Conservation (phyloP, 192 early-diverging fungal genomes). For the Backusella australiensis region DNA sequence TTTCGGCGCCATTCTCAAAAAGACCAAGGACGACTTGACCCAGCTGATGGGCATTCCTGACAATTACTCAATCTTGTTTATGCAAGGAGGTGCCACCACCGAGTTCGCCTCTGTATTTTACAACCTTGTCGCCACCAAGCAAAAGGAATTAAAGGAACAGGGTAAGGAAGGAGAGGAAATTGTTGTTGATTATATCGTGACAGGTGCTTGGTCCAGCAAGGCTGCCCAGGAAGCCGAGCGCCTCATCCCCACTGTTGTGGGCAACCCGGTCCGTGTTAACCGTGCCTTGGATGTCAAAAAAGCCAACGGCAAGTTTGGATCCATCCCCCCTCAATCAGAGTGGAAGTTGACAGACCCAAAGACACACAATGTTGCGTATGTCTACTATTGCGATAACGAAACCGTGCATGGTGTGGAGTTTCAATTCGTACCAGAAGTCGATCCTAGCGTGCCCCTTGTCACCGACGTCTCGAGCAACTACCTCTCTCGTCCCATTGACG, state of each 20-base stretch:
- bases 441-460: slow-evolving; percentile 72
- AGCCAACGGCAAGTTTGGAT: slow-evolving; percentile 45
- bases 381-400: slow-evolving; percentile 98
- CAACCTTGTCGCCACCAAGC: slow-evolving; percentile 77
- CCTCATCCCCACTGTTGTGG: slow-evolving; percentile 56
- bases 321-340: slow-evolving; percentile 54
- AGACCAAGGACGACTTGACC: slow-evolving; percentile 72
- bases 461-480: slow-evolving; percentile 92
- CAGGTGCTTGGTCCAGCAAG: slow-evolving; percentile 89
- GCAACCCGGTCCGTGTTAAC: slow-evolving; percentile 53
- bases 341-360: slow-evolving; percentile 65
- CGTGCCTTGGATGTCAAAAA: slow-evolving; percentile 74
- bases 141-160: slow-evolving; percentile 22
- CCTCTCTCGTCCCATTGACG: slow-evolving; percentile 75
- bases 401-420: slow-evolving; percentile 97
- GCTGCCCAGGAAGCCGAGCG: slow-evolving; percentile 82
- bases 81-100: slow-evolving; percentile 94
- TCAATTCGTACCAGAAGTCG: slow-evolving; percentile 47
- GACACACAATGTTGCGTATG: slow-evolving; percentile 69
- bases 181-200: slow-evolving; percentile 86
- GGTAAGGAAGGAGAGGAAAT: slow-evolving; percentile 35
- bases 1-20: slow-evolving; percentile 74
- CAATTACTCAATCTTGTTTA: slow-evolving; percentile 89
- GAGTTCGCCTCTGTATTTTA: slow-evolving; percentile 90
- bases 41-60: slow-evolving; percentile 76